Evolutionary conservation across 371 early-diverging fungal species (phyloP).

Genomic region (Lichtheimia corymbifera): DNA sequence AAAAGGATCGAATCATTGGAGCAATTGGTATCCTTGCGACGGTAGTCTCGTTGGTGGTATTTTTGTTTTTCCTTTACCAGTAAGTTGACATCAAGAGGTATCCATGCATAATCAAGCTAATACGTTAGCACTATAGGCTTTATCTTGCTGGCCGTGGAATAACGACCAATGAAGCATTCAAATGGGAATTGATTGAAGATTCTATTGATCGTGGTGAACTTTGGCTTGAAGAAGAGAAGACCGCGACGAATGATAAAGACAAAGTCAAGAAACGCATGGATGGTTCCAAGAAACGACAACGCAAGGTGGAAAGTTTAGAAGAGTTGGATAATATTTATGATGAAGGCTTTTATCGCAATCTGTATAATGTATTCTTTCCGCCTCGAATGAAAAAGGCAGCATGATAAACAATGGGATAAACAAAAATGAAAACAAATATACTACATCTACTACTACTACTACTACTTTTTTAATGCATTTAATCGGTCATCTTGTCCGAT

Average conservation of each 20-base stretch:
- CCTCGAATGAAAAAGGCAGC: neutral
- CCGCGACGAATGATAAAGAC: conserved; percentile 20
- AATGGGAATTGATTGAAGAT: conserved; percentile 75
- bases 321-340: conserved; percentile 72
- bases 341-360: conserved; percentile 55
- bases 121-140: conserved; percentile 28
- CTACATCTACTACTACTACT: conserved; percentile 11
- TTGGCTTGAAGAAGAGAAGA: conserved; percentile 26
- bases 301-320: conserved; percentile 38
- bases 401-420: too few relatives aligned
- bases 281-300: conserved; percentile 17
- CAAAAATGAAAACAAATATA: too few relatives aligned
- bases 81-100: conserved; percentile 18
- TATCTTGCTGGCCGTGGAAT: conserved; percentile 65
- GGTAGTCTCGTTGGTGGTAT: conserved; percentile 61
- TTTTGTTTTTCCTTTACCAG: conserved; percentile 66
- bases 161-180: conserved; percentile 77
- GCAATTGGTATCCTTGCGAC: conserved; percentile 64
- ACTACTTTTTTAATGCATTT: conserved; percentile 45
- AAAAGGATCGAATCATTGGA: conserved; percentile 59
- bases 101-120: neutral
- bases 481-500: conserved; percentile 22
- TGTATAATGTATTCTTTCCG: conserved; percentile 40
- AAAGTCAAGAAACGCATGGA: conserved; percentile 17
- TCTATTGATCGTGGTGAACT: conserved; percentile 64